Base-by-base conservation (phyloP, 116 monocot genomes). In the Zostera marina region DNA sequence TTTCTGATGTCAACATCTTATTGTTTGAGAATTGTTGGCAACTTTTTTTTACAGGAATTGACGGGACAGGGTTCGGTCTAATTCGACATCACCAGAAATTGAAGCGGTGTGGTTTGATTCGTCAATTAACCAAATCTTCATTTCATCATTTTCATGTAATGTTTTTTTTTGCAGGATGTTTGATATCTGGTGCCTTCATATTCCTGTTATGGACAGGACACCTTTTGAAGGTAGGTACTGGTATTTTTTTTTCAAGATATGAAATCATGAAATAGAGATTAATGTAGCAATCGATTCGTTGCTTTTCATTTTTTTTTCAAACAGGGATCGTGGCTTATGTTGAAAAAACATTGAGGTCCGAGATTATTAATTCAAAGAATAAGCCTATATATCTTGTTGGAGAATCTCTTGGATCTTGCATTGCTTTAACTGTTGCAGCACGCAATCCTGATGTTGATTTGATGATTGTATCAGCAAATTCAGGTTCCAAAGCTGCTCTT, bases 101-200 rank as follows among this genome's bases (percentile, higher is more conserved):
- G 62, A 72, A 74, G 52, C 79, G 74, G 91, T 91, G 75, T 51
- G n/a, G 8, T 9, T 43, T 24, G 12, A 1, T n/a, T n/a, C n/a
- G n/a, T 19, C 12, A 11, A 14, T 26, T 41, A 4, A 13, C 5
- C 13, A 4, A 20, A 11, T 52, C 32, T 32, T 5, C 22, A 44
- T 42, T 42, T 15, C 59, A 17, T n/a, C n/a, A n/a, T 11, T 11
- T 25, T 38, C 57, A 8, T 22, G 9, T 32, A 4, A 19, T 58
- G 26, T 58, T 52, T 55, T 17, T 32, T 15, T 46, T 4, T 73
- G 22, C 71, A 91, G 91, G 73, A 82, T 91, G 44, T 91, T 85
- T 64, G 72, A 91, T 61, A 48, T 91, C 19, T 85, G 91, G 91
- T 91, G 91, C 65, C 72, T 91, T 67, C 91, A 91, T 65, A 85